Evolutionary conservation across 2,329 filamentous ascomycete genomes (phyloP).

Genomic region (Penicillium sp.): DNA sequence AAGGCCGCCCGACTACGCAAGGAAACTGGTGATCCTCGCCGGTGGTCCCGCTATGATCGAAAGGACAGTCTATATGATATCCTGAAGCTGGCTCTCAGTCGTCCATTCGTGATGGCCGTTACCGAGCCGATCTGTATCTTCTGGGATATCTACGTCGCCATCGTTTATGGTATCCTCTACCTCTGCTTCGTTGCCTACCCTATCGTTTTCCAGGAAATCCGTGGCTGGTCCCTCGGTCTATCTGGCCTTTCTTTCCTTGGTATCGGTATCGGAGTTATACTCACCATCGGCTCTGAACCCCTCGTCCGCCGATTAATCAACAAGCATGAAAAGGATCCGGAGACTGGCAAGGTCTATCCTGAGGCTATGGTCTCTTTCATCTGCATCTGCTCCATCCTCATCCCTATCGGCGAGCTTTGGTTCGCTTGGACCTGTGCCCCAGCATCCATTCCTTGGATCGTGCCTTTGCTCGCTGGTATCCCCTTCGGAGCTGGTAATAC

Average conservation of each 20-base stretch:
- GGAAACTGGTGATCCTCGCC: slow-evolving; percentile 68
- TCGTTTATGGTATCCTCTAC: slow-evolving; percentile 84
- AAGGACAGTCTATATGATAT: slow-evolving; percentile 63
- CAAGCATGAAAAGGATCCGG: slow-evolving; percentile 69
- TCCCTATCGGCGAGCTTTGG: slow-evolving; percentile 76
- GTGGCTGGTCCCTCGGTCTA: slow-evolving; percentile 73
- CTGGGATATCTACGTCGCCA: slow-evolving; percentile 69
- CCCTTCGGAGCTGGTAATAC: slow-evolving; percentile 77
- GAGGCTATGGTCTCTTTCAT: slow-evolving; percentile 82
- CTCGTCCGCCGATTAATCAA: slow-evolving; percentile 77
- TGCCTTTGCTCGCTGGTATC: slow-evolving; percentile 73
- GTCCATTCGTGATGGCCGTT: slow-evolving; percentile 73
- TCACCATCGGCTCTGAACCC: slow-evolving; percentile 59
- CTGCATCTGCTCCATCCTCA: slow-evolving; percentile 71
- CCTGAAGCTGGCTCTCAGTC: slow-evolving; percentile 71
- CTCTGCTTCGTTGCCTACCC: slow-evolving; percentile 90
- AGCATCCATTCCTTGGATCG: slow-evolving; percentile 74
- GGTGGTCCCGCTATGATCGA: slow-evolving; percentile 79
- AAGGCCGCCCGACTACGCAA: slow-evolving; percentile 65
- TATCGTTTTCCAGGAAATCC: slow-evolving; percentile 71
- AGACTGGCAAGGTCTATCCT: slow-evolving; percentile 69
- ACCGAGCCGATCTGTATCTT: slow-evolving; percentile 86
- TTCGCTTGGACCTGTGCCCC: slow-evolving; percentile 89
- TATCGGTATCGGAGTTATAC: slow-evolving; percentile 58
- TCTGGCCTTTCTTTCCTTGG: slow-evolving; percentile 78